Evolutionary conservation across 768 basidiomycete genomes (phyloP).

Genomic region (Mycena latifolia): DNA sequence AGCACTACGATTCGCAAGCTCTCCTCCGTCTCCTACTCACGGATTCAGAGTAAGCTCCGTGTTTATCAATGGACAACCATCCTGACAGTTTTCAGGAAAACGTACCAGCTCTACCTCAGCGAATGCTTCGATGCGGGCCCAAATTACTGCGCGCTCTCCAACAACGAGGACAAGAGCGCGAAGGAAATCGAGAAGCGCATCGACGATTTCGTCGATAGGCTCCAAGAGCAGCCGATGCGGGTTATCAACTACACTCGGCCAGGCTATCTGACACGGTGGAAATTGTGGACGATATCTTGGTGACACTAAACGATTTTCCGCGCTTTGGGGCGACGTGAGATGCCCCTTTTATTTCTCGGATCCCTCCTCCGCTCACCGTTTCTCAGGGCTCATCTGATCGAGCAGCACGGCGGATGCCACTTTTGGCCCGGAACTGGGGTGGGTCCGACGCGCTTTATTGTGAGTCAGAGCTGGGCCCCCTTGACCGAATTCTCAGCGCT

Average conservation of each 20-base stretch:
- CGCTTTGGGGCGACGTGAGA: slow-evolving; percentile 36
- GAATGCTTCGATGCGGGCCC: slow-evolving; percentile 33
- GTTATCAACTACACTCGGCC: slow-evolving; percentile 26
- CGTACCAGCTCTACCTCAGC: slow-evolving; percentile 27
- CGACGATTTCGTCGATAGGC: slow-evolving; percentile 23
- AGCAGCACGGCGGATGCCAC: slow-evolving; percentile 37
- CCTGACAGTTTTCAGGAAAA: slow-evolving; percentile 25
- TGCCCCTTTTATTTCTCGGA: not conserved
- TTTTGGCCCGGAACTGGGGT: slow-evolving; percentile 35
- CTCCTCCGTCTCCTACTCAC: slow-evolving; percentile 30
- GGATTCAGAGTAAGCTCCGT: slow-evolving; percentile 26
- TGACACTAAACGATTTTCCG: slow-evolving; percentile 15
- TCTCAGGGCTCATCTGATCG: slow-evolving; percentile 32
- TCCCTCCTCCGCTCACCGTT: not conserved
- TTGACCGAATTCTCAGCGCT: not conserved
- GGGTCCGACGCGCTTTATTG: slow-evolving; percentile 29
- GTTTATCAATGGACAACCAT: not conserved
- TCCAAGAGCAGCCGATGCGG: slow-evolving; percentile 29
- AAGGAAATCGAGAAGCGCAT: slow-evolving; percentile 27
- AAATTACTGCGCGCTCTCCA: slow-evolving; percentile 16
- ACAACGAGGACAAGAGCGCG: slow-evolving; percentile 10
- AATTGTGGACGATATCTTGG: slow-evolving; percentile 31
- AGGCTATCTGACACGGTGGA: slow-evolving; percentile 32
- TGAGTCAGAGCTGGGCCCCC: no score
- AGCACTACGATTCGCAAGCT: slow-evolving; percentile 30